Conservation (phyloP, 495 filamentous ascomycete species). For the Evansstolkia leycettana region DNA sequence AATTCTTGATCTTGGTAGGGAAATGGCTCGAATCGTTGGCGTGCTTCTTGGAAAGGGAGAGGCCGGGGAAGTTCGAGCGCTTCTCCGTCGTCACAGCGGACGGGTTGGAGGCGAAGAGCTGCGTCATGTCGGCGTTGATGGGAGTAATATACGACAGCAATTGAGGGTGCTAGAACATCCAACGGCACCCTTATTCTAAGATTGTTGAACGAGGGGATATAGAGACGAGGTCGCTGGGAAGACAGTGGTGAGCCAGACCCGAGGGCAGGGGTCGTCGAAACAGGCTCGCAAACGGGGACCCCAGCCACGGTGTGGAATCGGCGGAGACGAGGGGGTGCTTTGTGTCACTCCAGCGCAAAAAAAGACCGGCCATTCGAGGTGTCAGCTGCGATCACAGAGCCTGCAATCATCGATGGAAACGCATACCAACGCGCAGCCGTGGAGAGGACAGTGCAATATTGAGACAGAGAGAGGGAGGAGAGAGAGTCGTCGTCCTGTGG, state of each 20-base stretch:
- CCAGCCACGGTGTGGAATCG: slow-evolving; percentile 7
- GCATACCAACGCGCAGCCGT: slow-evolving; percentile 8
- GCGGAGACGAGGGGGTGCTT: slow-evolving; percentile 6
- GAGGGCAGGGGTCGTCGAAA: too few species aligned
- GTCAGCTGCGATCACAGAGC: slow-evolving; percentile 5
- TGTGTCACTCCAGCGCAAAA: slow-evolving; percentile 5
- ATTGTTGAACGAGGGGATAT: not conserved
- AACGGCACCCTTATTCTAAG: too few species aligned
- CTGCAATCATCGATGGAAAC: slow-evolving; percentile 10
- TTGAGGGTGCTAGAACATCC: too few species aligned
- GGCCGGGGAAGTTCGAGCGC: slow-evolving; percentile 32
- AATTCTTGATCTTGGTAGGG: slow-evolving; percentile 85
- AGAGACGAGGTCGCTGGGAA: not conserved
- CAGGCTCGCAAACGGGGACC: not conserved
- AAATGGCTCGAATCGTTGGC: slow-evolving; percentile 48
- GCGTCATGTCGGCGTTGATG: slow-evolving; percentile 30
- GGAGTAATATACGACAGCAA: too few species aligned
- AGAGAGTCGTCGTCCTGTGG: too few species aligned
- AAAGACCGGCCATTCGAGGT: slow-evolving; percentile 13
- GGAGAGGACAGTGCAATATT: slow-evolving; percentile 4
- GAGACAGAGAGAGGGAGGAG: slow-evolving; percentile 9
- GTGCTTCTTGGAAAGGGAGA: slow-evolving; percentile 38
- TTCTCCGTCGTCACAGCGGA: slow-evolving; percentile 32
- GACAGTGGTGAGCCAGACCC: not conserved
- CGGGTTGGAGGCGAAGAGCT: slow-evolving; percentile 32